Conservation (phyloP, 768 basidiomycete species). For the Steccherinum ochraceum region DNA sequence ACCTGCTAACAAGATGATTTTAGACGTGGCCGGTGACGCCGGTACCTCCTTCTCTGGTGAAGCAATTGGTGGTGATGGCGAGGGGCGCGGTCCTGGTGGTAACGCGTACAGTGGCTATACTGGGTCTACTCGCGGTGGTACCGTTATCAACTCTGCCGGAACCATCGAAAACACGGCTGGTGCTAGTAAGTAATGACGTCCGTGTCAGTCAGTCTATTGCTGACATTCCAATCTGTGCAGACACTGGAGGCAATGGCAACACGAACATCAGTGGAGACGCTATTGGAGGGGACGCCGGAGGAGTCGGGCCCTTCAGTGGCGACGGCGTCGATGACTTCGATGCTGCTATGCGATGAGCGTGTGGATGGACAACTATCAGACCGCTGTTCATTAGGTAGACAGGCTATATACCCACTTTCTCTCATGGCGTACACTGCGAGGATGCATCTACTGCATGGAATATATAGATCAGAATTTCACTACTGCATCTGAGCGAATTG, state of each 20-base stretch:
- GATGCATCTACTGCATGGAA: no score
- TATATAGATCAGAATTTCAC: no score
- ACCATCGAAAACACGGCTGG: constrained; percentile 12
- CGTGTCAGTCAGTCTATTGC: no score
- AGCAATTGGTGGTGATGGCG: constrained; percentile 16
- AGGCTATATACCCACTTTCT: not conserved
- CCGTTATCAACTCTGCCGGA: constrained; percentile 13
- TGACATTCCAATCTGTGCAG: no score
- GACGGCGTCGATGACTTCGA: not conserved
- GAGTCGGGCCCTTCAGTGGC: constrained; percentile 2
- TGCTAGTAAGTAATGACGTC: constrained; percentile 12
- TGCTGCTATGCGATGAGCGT: not conserved
- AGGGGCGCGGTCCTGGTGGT: constrained; percentile 18
- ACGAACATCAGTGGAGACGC: constrained; percentile 9
- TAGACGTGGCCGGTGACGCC: constrained; percentile 12
- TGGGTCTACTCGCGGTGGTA: constrained; percentile 13
- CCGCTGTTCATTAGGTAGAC: not conserved
- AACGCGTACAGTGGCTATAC: constrained; percentile 19
- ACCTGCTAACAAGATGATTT: not conserved
- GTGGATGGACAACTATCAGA: not conserved
- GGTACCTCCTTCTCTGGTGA: constrained; percentile 10
- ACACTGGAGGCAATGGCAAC: constrained; percentile 10
- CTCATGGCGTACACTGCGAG: not conserved
- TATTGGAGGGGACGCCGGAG: constrained; percentile 7
- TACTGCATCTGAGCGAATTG: no score